These are phyloP conservation scores for Trapa incisa DNA, from an alignment of 345 rosid genomes.

Conservation along the genomic window DNA sequence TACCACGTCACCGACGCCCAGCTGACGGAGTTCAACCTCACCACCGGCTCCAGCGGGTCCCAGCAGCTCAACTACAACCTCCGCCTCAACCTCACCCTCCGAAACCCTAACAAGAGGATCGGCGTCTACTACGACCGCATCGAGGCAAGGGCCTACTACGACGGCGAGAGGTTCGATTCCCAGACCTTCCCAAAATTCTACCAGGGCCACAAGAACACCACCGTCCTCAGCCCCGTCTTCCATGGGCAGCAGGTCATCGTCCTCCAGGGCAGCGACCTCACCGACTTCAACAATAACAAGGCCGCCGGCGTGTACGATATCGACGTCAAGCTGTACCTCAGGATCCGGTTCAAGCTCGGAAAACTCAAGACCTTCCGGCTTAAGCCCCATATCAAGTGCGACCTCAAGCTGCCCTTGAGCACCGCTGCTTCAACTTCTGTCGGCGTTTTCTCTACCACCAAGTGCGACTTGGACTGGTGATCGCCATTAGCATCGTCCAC, in stretches of 20 bases:
- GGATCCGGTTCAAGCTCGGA: conserved; percentile 18
- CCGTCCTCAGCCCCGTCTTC: conserved; percentile 5
- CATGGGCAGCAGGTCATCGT: conserved; percentile 10
- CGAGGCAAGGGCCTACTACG: conserved; percentile 19
- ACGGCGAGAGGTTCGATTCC: conserved; percentile 6
- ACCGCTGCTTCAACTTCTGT: neutral
- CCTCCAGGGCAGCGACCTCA: conserved; percentile 1
- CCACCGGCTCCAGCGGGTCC: conserved; percentile 9
- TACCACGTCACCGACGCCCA: conserved; percentile 29
- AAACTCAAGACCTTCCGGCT: conserved; percentile 15
- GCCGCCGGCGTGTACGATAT: conserved; percentile 13
- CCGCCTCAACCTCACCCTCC: conserved; percentile 18
- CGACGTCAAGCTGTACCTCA: conserved; percentile 18
- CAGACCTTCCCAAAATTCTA: conserved; percentile 10
- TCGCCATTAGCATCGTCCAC: too few relatives aligned
- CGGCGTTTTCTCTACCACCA: conserved; percentile 9
- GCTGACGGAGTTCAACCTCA: conserved; percentile 25
- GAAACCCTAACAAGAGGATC: conserved; percentile 31
- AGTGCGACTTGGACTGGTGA: conserved; percentile 19
- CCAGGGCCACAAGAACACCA: conserved; percentile 23
- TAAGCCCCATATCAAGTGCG: conserved; percentile 20
- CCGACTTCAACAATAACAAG: conserved; percentile 9
- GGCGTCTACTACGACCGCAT: conserved; percentile 28
- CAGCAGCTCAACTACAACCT: conserved; percentile 21
- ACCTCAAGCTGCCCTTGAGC: conserved; percentile 16